phyloP scores from a whole-genome alignment of 768 basidiomycete genomes.

The Porphyrellus cyaneotinctus region DNA sequence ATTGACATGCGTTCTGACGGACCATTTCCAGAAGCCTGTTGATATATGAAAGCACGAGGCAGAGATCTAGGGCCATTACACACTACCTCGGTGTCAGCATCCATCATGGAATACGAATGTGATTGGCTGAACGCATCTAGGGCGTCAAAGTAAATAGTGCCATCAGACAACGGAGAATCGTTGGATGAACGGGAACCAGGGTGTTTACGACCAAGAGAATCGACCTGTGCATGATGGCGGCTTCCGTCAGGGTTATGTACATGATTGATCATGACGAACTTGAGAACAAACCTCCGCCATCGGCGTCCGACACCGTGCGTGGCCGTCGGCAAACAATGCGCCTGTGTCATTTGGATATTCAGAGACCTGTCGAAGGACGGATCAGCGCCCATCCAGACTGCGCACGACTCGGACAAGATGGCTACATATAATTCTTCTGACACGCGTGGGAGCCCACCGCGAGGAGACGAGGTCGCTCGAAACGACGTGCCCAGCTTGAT shows the following conservation, averaged over 20 bases:
- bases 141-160: slow-evolving; percentile 26
- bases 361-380: slow-evolving; percentile 1
- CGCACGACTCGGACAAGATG: not conserved
- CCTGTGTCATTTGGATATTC: not conserved
- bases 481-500: not conserved
- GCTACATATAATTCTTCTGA: slow-evolving; percentile 19
- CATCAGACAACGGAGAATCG: slow-evolving; percentile 9
- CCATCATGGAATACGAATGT: slow-evolving; percentile 1
- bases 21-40: slow-evolving; percentile 10
- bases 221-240: slow-evolving; percentile 2
- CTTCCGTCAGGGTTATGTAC: slow-evolving; percentile 8
- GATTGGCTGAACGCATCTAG: slow-evolving; percentile 14
- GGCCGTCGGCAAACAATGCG: not conserved
- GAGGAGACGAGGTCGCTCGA: slow-evolving; percentile 9
- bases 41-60: slow-evolving; percentile 1
- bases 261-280: not conserved
- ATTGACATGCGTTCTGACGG: slow-evolving; percentile 10
- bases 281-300: not conserved
- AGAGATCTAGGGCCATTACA: not conserved
- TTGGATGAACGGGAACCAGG: slow-evolving; percentile 1
- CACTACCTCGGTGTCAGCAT: slow-evolving; percentile 11
- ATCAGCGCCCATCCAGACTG: slow-evolving; percentile 2
- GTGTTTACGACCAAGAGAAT: not conserved
- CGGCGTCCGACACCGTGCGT: not conserved
- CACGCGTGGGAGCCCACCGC: slow-evolving; percentile 12